Evolutionary conservation across 2,329 filamentous ascomycete species (phyloP).

Genomic region (Trichoderma guizhouense): DNA sequence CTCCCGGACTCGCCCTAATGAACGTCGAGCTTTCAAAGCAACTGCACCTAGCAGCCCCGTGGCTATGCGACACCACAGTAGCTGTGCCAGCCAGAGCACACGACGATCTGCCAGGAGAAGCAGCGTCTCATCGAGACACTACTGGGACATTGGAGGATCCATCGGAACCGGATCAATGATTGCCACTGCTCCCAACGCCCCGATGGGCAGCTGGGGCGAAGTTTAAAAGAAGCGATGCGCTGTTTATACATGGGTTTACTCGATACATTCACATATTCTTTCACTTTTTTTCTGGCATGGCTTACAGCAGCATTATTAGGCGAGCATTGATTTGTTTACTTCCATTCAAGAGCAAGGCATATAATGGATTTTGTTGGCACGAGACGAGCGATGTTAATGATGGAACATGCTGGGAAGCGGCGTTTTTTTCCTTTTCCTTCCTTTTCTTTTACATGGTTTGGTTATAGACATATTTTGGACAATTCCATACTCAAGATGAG

Average conservation of each 20-base stretch:
- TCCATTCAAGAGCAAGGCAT: constrained; percentile 10
- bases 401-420: not conserved
- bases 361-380: constrained; percentile 10
- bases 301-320: constrained; percentile 14
- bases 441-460: not conserved
- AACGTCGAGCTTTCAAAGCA: constrained; percentile 57
- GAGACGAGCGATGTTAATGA: constrained; percentile 1
- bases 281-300: not conserved
- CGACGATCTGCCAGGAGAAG: constrained; percentile 66
- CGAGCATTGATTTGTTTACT: not conserved
- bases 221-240: constrained; percentile 41
- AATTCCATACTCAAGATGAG: not conserved
- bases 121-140: constrained; percentile 74
- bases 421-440: not conserved
- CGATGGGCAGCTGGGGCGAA: constrained; percentile 77
- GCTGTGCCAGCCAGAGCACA: constrained; percentile 85
- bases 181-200: constrained; percentile 54
- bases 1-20: constrained; percentile 49
- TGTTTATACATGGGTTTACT: not conserved
- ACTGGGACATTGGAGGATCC: constrained; percentile 86
- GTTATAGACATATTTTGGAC: not conserved
- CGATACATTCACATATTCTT: not conserved
- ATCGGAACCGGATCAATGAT: constrained; percentile 72
- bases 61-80: constrained; percentile 52
- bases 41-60: constrained; percentile 48